Evolutionary conservation across 1,284 basidiomycete genomes (phyloP).

Genomic region (Golubevia pallescens): DNA sequence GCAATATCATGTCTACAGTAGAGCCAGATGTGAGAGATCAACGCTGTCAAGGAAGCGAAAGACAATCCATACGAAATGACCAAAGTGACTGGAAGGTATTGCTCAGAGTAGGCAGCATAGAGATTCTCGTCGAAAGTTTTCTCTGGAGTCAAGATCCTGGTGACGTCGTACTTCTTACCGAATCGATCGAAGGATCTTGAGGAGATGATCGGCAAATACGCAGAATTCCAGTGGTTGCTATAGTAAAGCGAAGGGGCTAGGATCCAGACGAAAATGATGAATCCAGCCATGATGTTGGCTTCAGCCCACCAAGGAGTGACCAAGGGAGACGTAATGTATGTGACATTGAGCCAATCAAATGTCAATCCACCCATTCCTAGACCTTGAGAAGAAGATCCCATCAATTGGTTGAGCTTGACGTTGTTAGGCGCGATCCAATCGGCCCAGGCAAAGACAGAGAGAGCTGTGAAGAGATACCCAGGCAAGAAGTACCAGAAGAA

Average conservation of each 20-base stretch:
- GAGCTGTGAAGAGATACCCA: slow-evolving; percentile 43
- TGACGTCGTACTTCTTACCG: background rate
- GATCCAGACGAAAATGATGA: slow-evolving; percentile 10
- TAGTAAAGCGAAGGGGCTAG: slow-evolving; percentile 12
- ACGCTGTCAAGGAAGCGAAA: slow-evolving; percentile 36
- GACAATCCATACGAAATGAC: slow-evolving; percentile 32
- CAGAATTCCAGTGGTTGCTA: slow-evolving; percentile 2
- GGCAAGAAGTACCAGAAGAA: slow-evolving; percentile 49
- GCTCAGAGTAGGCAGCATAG: slow-evolving; percentile 7
- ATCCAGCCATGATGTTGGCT: slow-evolving; percentile 1
- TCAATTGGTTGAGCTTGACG: slow-evolving; percentile 9
- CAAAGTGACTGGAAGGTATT: slow-evolving; percentile 15
- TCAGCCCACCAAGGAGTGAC: slow-evolving; percentile 12
- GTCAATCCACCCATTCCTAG: slow-evolving; percentile 9
- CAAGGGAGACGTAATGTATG: slow-evolving; percentile 4
- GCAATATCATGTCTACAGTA: slow-evolving; percentile 10
- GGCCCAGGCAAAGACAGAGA: background rate
- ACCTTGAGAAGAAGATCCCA: slow-evolving; percentile 1
- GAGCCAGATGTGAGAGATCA: slow-evolving; percentile 31
- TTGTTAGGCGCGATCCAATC: slow-evolving; percentile 11
- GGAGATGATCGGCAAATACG: slow-evolving; percentile 6
- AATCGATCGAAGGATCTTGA: slow-evolving; percentile 10
- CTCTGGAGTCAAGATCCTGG: slow-evolving; percentile 3
- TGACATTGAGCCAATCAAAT: slow-evolving; percentile 8
- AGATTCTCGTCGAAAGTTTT: background rate